A percentile compares a stretch with the other conserved stretches of the same genome.
Evolutionary conservation across 768 basidiomycete genomes (phyloP).

Genomic region (Russula foetens): DNA sequence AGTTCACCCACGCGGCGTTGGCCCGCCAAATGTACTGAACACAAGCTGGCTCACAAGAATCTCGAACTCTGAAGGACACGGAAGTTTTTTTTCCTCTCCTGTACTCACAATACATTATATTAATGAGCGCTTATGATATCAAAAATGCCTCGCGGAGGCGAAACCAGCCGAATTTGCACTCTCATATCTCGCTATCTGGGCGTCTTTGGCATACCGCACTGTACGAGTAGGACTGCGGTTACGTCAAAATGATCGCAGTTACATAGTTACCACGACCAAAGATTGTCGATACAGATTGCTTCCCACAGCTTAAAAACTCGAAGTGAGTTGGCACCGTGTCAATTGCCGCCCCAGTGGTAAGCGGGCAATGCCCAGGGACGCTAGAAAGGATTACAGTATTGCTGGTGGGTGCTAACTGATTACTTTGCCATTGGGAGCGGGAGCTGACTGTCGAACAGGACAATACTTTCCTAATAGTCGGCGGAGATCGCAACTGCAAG

Average conservation of each 20-base stretch:
- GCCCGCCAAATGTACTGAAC: neutral
- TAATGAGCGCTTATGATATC: neutral
- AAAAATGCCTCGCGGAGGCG: neutral
- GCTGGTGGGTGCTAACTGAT: neutral
- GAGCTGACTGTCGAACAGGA: neutral
- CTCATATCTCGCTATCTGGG: too few relatives aligned
- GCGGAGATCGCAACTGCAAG: neutral
- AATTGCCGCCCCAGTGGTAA: neutral
- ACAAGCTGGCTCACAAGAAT: neutral
- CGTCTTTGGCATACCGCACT: too few relatives aligned
- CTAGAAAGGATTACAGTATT: neutral
- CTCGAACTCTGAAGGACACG: neutral
- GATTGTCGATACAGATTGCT: neutral
- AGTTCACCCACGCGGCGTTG: neutral
- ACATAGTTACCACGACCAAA: neutral
- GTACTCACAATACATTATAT: neutral
- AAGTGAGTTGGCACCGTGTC: neutral
- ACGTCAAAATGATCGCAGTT: slow-evolving; percentile 3
- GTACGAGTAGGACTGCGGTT: neutral
- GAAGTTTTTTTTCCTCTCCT: neutral
- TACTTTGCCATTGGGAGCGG: neutral
- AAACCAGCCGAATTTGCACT: neutral
- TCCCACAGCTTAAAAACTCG: neutral
- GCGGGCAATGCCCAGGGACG: neutral
- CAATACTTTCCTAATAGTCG: neutral